A percentile compares a stretch with the other conserved stretches of the same genome.
Evolutionary conservation across 2,329 filamentous ascomycete genomes (phyloP).

Genomic region (Anthostomella pinea): DNA sequence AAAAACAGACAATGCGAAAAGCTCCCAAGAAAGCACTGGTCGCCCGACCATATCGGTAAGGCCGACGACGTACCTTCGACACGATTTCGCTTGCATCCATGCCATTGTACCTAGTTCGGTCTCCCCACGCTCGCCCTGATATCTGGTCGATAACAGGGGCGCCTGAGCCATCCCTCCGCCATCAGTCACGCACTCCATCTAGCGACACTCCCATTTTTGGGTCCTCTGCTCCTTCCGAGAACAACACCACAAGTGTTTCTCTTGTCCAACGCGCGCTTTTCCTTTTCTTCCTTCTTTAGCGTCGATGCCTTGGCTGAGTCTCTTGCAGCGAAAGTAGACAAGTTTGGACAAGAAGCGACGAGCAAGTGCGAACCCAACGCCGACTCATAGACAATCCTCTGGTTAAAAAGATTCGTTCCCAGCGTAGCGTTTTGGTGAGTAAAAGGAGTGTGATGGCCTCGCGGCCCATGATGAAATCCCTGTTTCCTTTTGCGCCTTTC

Average conservation of each 20-base stretch:
- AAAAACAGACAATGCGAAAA: slow-evolving; percentile 25
- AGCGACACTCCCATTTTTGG: slow-evolving; percentile 15
- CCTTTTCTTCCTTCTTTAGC: slow-evolving; percentile 11
- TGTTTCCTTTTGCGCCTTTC: slow-evolving; percentile 23
- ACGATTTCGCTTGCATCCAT: slow-evolving; percentile 11
- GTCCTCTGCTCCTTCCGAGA: slow-evolving; percentile 10
- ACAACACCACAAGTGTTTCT: slow-evolving; percentile 6
- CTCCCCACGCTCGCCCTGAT: slow-evolving; percentile 11
- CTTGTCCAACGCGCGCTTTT: slow-evolving; percentile 19
- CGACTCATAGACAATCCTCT: slow-evolving; percentile 17
- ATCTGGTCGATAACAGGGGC: no score
- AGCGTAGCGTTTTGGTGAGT: slow-evolving; percentile 20
- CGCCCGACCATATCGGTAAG: slow-evolving; percentile 23
- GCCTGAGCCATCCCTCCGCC: no score
- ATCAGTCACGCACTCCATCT: slow-evolving; percentile 15
- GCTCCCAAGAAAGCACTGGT: slow-evolving; percentile 21
- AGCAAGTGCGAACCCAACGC: slow-evolving; percentile 30
- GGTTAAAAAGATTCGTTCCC: slow-evolving; percentile 21
- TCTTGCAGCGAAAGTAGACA: slow-evolving; percentile 16
- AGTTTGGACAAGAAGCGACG: slow-evolving; percentile 20
- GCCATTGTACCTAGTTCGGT: slow-evolving; percentile 1
- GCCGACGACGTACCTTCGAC: slow-evolving; percentile 17
- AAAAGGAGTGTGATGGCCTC: slow-evolving; percentile 29
- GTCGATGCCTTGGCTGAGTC: slow-evolving; percentile 12
- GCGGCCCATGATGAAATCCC: slow-evolving; percentile 26